phyloP scores from a whole-genome alignment of 805 yeast species.

The Danielia reshetovae region DNA sequence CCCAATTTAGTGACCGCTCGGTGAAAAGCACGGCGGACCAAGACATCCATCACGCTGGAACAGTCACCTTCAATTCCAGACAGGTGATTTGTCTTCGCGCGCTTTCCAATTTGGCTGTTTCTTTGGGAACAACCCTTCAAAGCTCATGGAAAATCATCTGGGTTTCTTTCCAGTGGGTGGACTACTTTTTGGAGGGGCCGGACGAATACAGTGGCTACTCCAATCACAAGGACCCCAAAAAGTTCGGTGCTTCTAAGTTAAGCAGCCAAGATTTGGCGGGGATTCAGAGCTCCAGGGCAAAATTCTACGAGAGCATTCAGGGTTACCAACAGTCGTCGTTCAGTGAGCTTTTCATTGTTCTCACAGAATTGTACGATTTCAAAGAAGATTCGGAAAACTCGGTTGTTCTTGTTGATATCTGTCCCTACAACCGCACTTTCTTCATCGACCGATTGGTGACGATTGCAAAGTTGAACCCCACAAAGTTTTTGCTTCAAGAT shows the following conservation, averaged over 20 bases:
- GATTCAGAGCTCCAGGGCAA: conserved; percentile 54
- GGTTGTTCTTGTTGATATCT: conserved; percentile 18
- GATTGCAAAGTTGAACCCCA: conserved; percentile 48
- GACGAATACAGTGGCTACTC: conserved; percentile 28
- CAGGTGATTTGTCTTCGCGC: conserved; percentile 79
- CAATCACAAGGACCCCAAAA: conserved; percentile 30
- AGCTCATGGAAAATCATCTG: conserved; percentile 59
- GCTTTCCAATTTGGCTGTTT: conserved; percentile 66
- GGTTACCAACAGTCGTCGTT: conserved; percentile 53
- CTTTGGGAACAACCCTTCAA: conserved; percentile 73
- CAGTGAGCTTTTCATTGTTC: conserved; percentile 41
- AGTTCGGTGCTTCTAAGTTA: conserved; percentile 29
- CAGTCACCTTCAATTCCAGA: conserved; percentile 48
- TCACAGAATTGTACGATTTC: conserved; percentile 41
- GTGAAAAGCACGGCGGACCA: not conserved
- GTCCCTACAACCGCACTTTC: conserved; percentile 55
- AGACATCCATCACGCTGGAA: not conserved
- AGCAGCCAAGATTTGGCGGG: conserved; percentile 44
- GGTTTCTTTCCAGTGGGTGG: conserved; percentile 75
- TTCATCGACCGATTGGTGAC: conserved; percentile 52
- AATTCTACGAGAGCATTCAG: conserved; percentile 58
- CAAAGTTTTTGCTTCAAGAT: conserved; percentile 43
- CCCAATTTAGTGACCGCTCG: not conserved
- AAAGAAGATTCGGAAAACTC: conserved; percentile 3
- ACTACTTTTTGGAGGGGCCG: conserved; percentile 62